Base-by-base conservation (phyloP, 208 protist species). In the Spongospora subterranea region DNA sequence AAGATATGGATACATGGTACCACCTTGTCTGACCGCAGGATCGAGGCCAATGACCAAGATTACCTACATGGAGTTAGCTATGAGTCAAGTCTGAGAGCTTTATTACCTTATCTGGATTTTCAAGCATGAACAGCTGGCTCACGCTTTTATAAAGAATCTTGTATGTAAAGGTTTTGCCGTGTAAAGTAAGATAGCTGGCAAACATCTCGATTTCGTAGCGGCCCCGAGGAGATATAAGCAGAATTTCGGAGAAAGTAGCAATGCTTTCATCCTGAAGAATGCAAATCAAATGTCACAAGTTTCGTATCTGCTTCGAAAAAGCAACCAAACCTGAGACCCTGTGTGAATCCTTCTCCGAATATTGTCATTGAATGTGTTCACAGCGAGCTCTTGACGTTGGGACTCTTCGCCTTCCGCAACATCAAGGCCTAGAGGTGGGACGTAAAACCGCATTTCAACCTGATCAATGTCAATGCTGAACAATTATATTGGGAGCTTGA, bases 141-240 rank as follows among this genome's bases (percentile, higher is more conserved):
- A 82, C 35, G 71, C 71, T 82, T n/a, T 82, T 82, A 43, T 82
- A 82, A 6, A 82, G n/a, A 43, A 95, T 91, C 77, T 95, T 95
- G 50, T 95, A 95, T 43, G 94, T 93, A 46, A 94, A 93, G 1
- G 88, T 95, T 71, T 95, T 95, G 53, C 94, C 94, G 41, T 94
- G 93, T 46, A 95, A 77, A 53, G 92, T 91, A 0, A 95, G 46
- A 65, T 93, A 95, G 0, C 41, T 82, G 41, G 66, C 88, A 53
- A 91, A 95, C n/a, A 95, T 89, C 65, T 95, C 94, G 41, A 95
- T 65, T 29, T 95, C 93, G 89, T 92, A 94, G 35, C 94, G 92
- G 88, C 93, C 94, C 88, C 94, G 92, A 88, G 89, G 91, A n/a
- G 88, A 46, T 35, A 94, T 46, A 40, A 94, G 60, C 32, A 82